A percentile compares a stretch with the other conserved stretches of the same genome.
These are phyloP conservation scores for Neoarthrinium moseri DNA, from an alignment of 2,329 filamentous ascomycete genomes.

Conservation along the genomic window DNA sequence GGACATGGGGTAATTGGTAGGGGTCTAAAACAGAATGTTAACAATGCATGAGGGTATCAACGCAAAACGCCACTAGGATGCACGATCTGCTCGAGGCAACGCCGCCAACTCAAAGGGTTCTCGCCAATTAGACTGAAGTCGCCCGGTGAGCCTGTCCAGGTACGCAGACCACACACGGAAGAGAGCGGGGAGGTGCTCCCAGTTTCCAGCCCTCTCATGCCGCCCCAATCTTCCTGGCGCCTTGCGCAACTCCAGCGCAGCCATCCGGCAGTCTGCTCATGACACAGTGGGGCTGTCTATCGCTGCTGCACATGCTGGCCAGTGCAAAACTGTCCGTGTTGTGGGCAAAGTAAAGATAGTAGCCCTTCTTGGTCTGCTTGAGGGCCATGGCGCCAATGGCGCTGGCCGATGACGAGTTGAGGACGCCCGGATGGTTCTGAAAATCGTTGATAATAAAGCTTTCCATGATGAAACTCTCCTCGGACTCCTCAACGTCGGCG, in stretches of 20 bases:
- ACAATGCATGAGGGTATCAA: too few species aligned
- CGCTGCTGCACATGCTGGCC: slow-evolving; percentile 81
- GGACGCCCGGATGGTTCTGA: slow-evolving; percentile 85
- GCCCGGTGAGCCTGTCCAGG: too few species aligned
- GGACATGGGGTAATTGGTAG: too few species aligned
- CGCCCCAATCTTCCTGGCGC: slow-evolving; percentile 48
- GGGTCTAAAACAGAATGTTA: too few species aligned
- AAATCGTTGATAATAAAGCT: slow-evolving; percentile 87
- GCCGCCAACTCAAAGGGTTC: too few species aligned
- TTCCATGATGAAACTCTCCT: slow-evolving; percentile 74
- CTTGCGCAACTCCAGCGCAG: slow-evolving; percentile 49
- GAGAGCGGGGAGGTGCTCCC: too few species aligned
- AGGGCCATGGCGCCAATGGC: slow-evolving; percentile 90
- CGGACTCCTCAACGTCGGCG: slow-evolving; percentile 62
- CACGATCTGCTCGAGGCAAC: too few species aligned
- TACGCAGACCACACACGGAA: too few species aligned
- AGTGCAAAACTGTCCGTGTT: slow-evolving; percentile 90
- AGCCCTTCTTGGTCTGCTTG: slow-evolving; percentile 75
- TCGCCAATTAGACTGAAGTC: too few species aligned
- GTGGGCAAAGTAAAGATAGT: slow-evolving; percentile 90
- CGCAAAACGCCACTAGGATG: too few species aligned
- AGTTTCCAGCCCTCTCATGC: too few species aligned
- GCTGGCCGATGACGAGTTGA: slow-evolving; percentile 73
- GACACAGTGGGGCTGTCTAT: slow-evolving; percentile 72
- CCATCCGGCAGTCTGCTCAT: slow-evolving; percentile 74